These are phyloP conservation scores for Fraxinus xanthoxyloides DNA, from an alignment of 305 asterid genomes.

Conservation along the genomic window DNA sequence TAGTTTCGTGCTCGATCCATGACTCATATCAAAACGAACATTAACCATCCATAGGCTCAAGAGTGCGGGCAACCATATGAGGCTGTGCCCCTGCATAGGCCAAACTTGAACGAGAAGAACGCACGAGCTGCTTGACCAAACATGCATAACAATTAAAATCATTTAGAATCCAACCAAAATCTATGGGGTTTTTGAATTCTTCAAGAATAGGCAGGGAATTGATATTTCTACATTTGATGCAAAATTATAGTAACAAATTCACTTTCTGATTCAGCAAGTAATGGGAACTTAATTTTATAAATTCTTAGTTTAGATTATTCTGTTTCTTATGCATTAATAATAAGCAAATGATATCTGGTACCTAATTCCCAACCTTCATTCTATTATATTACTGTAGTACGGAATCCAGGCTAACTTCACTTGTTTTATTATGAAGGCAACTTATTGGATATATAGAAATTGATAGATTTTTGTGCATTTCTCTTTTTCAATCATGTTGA, in stretches of 20 bases:
- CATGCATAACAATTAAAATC: background rate
- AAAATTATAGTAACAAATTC: background rate
- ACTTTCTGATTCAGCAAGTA: background rate
- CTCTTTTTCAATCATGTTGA: background rate
- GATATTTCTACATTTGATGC: background rate
- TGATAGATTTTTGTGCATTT: background rate
- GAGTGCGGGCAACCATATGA: too few species aligned
- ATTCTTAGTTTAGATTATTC: background rate
- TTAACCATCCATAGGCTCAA: background rate
- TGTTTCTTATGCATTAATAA: background rate
- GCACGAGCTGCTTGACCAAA: too few species aligned
- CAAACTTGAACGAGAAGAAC: too few species aligned
- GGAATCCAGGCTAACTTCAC: background rate
- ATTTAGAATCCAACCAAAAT: background rate
- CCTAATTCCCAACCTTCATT: background rate
- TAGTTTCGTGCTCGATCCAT: background rate
- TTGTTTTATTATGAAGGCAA: too few species aligned
- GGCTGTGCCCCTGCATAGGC: too few species aligned
- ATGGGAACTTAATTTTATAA: background rate
- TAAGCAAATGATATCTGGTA: background rate
- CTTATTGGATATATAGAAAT: background rate
- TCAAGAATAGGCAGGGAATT: background rate
- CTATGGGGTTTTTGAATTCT: background rate
- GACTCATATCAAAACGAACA: background rate
- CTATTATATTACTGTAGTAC: background rate